phyloP scores from a whole-genome alignment of 352 stramenopile species.

The Pythium utonaiense region DNA sequence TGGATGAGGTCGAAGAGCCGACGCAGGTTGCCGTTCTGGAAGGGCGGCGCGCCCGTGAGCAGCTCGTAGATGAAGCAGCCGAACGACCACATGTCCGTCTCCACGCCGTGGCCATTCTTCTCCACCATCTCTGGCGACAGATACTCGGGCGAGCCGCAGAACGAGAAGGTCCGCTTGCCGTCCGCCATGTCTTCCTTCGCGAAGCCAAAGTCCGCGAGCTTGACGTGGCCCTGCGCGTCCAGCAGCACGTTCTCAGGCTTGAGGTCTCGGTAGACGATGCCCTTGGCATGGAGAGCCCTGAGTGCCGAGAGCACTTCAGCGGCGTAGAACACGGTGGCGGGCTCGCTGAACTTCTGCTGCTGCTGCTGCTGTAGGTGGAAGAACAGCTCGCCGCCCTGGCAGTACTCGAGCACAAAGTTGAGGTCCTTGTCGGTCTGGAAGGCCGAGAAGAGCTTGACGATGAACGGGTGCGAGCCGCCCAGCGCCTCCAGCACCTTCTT shows the following conservation, averaged over 20 bases:
- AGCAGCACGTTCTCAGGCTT: conserved; percentile 82
- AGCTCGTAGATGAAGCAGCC: conserved; percentile 85
- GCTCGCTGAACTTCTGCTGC: conserved; percentile 64
- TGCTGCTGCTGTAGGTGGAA: conserved; percentile 81
- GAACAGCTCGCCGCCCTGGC: conserved; percentile 80
- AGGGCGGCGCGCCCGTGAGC: conserved; percentile 65
- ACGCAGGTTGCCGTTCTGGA: conserved; percentile 59
- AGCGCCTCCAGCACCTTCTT: conserved; percentile 70
- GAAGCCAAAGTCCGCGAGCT: conserved; percentile 83
- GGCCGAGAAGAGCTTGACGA: conserved; percentile 64
- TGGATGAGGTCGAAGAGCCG: conserved; percentile 67
- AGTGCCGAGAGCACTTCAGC: conserved; percentile 67
- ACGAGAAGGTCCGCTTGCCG: conserved; percentile 66
- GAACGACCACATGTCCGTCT: conserved; percentile 87
- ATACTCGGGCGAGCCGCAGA: conserved; percentile 83
- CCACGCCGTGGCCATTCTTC: conserved; percentile 62
- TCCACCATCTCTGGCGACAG: conserved; percentile 84
- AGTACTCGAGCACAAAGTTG: conserved; percentile 85
- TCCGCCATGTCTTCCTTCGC: conserved; percentile 63
- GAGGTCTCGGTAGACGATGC: conserved; percentile 64
- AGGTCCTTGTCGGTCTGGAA: conserved; percentile 78
- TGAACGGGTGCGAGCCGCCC: conserved; percentile 61
- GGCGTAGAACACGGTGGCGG: conserved; percentile 66
- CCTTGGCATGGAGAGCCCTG: conserved; percentile 37
- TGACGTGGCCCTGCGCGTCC: conserved; percentile 72